Evolutionary conservation across 164 flowering plant genomes (phyloP).

Genomic region (Berberis thunbergii): DNA sequence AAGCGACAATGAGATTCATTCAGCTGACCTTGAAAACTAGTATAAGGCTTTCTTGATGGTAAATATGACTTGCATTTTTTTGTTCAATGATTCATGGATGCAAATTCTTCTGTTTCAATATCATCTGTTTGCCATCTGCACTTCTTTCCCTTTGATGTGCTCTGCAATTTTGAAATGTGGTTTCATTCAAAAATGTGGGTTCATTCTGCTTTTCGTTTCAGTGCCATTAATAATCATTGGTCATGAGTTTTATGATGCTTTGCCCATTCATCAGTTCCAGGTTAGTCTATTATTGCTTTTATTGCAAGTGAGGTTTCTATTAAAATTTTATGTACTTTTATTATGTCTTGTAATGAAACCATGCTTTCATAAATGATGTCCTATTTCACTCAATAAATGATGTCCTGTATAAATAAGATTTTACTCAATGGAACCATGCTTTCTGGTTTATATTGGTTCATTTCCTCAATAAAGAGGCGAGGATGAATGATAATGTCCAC

Average conservation of each 20-base stretch:
- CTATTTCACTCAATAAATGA: too few species aligned
- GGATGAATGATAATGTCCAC: neutral
- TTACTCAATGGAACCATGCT: neutral
- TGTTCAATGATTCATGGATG: too few species aligned
- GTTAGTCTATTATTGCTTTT: conserved; percentile 27
- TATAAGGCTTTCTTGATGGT: too few species aligned
- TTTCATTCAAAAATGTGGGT: neutral
- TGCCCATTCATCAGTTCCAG: conserved; percentile 97
- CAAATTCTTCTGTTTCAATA: too few species aligned
- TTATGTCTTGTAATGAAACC: too few species aligned
- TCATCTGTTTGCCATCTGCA: too few species aligned
- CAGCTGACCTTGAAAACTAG: too few species aligned
- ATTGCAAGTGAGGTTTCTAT: neutral
- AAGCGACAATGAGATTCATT: too few species aligned
- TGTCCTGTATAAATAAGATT: neutral
- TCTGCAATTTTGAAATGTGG: too few species aligned
- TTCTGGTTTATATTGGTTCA: neutral
- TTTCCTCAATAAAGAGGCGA: neutral
- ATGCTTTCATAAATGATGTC: neutral
- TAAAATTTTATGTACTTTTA: neutral
- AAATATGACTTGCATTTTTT: too few species aligned
- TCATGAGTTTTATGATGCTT: conserved; percentile 92
- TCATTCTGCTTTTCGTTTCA: conserved; percentile 19
- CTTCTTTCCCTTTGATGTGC: too few species aligned
- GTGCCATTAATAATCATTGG: conserved; percentile 85